Evolutionary conservation across 1,284 basidiomycete species (phyloP).

Genomic region (Boletus mariae): DNA sequence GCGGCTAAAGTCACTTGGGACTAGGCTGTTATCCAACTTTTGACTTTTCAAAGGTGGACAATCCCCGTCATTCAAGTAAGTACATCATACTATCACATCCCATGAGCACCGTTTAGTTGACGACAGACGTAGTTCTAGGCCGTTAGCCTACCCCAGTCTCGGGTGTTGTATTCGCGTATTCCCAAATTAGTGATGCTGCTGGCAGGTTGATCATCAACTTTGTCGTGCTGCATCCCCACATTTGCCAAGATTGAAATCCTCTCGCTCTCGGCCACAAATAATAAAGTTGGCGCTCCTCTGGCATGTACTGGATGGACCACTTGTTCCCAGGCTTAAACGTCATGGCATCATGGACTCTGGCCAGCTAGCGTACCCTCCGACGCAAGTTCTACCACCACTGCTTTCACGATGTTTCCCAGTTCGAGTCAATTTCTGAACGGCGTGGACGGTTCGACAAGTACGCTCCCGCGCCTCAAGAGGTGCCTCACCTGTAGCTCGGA

Average conservation of each 20-base stretch:
- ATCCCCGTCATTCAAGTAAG: too few relatives aligned
- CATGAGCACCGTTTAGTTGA: not conserved
- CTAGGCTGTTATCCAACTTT: too few relatives aligned
- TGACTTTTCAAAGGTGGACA: too few relatives aligned
- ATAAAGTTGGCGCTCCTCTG: not conserved
- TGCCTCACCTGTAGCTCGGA: conserved; percentile 12
- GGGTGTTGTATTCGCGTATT: not conserved
- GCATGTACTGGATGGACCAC: not conserved
- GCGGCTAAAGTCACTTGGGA: too few relatives aligned
- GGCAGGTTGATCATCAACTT: not conserved
- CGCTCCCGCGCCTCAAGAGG: conserved; percentile 5
- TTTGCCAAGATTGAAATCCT: conserved; percentile 1
- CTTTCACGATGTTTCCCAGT: conserved; percentile 10
- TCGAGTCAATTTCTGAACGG: conserved; percentile 5
- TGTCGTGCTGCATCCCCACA: not conserved
- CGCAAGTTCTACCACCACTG: not conserved
- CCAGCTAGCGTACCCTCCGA: not conserved
- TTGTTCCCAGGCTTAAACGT: not conserved
- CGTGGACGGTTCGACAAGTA: conserved; percentile 2
- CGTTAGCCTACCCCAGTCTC: not conserved
- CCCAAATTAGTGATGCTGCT: not conserved
- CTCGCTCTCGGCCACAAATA: not conserved
- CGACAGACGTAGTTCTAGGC: not conserved
- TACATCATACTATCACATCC: not conserved
- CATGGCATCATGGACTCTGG: not conserved